Base-by-base conservation (phyloP, 176 grass and related monocot species). In the Avena atlantica region DNA sequence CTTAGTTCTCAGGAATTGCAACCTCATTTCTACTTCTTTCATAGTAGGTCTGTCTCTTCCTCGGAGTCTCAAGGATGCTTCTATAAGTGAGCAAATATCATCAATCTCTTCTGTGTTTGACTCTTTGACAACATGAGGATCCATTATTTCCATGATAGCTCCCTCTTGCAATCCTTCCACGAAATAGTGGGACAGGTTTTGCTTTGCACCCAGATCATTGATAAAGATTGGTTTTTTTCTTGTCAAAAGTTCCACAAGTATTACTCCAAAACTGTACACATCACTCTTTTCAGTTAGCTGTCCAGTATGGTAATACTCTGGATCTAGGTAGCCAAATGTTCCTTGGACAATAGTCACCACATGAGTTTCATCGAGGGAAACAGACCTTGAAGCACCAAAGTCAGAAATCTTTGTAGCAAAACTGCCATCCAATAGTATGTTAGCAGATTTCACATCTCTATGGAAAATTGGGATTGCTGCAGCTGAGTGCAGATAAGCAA, bases 291-390 rank as follows among this genome's bases (percentile, higher is more conserved):
- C 64, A 16, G 89, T 84, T 42, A 87, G 16, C 12, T 76, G 31
- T 5, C 81, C 72, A 1, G 80, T 88, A 81, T 85, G 21, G 82
- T 82, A 87, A 70, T 90, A 86, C 52, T 90, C 69, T 19, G 83
- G 89, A 51, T 88, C 89, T 64, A 88, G 85, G 61, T 91, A 91
- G 3, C 90, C 90, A 58, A 88, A 71, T 8, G 85, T 85, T 16
- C 86, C 90, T 68, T 88, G 90, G 23, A 88, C 86, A 34, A 81
- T 49, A 48, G 90, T 88, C 2, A 82, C 53, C 50, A 88, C 81
- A 59, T 76, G 86, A 40, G 80, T 88, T 8, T 85, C 86, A 27
- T 88, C 82, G 8, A 81, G 47, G 14, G 86, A 78, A 70, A 91
- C 5, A 24, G 47, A 88, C 36, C 90, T 78, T 23, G 89, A 91